These are phyloP conservation scores for Fusarium torulosum DNA, from an alignment of 2,329 filamentous ascomycete species.

Conservation along the genomic window DNA sequence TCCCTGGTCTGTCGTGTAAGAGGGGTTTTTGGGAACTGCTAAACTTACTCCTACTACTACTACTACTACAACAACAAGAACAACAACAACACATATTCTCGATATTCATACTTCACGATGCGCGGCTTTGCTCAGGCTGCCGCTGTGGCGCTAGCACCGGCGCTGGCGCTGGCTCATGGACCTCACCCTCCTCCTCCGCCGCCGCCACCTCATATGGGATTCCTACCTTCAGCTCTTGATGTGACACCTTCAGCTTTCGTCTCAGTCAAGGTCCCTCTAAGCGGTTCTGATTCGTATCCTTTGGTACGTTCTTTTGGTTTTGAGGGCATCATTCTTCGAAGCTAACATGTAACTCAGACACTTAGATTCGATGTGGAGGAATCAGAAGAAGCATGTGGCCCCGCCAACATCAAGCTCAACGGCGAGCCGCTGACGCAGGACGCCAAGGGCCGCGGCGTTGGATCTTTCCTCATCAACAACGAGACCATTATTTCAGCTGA, in stretches of 20 bases:
- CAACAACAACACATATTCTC: constrained; percentile 1
- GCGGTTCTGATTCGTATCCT: constrained; percentile 29
- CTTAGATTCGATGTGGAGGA: constrained; percentile 61
- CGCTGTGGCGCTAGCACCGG: constrained; percentile 45
- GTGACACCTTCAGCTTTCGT: constrained; percentile 40
- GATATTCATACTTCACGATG: constrained; percentile 38
- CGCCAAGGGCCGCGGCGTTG: constrained; percentile 57
- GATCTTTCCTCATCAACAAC: constrained; percentile 55
- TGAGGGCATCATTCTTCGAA: neutral
- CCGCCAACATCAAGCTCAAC: constrained; percentile 61
- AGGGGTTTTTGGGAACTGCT: constrained; percentile 8
- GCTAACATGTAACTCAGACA: constrained; percentile 44
- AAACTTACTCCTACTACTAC: neutral
- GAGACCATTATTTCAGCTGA: constrained; percentile 57
- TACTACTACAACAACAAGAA: too few relatives aligned
- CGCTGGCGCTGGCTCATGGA: constrained; percentile 42
- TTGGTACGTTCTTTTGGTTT: constrained; percentile 40
- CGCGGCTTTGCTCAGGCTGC: constrained; percentile 49
- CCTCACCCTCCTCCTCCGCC: constrained; percentile 32
- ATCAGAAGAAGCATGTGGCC: constrained; percentile 60
- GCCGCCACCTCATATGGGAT: constrained; percentile 33
- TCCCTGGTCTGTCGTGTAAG: constrained; percentile 13
- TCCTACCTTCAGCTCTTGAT: constrained; percentile 33
- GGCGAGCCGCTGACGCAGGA: constrained; percentile 58
- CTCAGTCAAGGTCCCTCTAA: constrained; percentile 38